These are phyloP conservation scores for Fusarium sp. DNA, from an alignment of 2,329 filamentous ascomycete species.

Conservation along the genomic window DNA sequence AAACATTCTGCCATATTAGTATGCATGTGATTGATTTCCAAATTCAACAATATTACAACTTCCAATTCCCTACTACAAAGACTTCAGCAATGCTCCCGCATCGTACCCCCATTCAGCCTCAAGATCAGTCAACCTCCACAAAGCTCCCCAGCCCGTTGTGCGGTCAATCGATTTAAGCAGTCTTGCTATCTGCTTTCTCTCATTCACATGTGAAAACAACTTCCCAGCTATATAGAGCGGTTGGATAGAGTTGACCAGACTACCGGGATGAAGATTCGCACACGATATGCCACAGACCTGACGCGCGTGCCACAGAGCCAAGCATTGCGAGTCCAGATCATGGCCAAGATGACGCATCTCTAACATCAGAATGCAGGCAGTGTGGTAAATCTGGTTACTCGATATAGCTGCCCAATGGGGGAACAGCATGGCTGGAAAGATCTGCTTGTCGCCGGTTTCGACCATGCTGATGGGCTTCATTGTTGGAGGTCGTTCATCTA, in stretches of 20 bases:
- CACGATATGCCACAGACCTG: slow-evolving; percentile 65
- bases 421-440: slow-evolving; percentile 63
- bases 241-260: slow-evolving; percentile 66
- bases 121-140: slow-evolving; percentile 63
- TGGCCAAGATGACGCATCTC: slow-evolving; percentile 55
- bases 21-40: background rate
- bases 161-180: slow-evolving; percentile 61
- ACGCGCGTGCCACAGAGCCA: slow-evolving; percentile 59
- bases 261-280: slow-evolving; percentile 64
- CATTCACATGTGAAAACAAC: slow-evolving; percentile 59
- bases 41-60: no score
- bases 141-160: slow-evolving; percentile 63
- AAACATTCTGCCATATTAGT: no score
- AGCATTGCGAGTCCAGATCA: slow-evolving; percentile 39
- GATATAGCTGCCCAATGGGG: slow-evolving; percentile 64
- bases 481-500: slow-evolving; percentile 54
- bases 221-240: slow-evolving; percentile 65
- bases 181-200: slow-evolving; percentile 53
- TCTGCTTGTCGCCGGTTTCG: slow-evolving; percentile 43
- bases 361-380: slow-evolving; percentile 62
- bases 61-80: background rate
- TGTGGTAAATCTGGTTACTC: slow-evolving; percentile 66
- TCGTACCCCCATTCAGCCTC: slow-evolving; percentile 55
- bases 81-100: slow-evolving; percentile 29
- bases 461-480: slow-evolving; percentile 50